Conservation (phyloP, 2,329 filamentous ascomycete species). For the Talaromyces sp. region DNA sequence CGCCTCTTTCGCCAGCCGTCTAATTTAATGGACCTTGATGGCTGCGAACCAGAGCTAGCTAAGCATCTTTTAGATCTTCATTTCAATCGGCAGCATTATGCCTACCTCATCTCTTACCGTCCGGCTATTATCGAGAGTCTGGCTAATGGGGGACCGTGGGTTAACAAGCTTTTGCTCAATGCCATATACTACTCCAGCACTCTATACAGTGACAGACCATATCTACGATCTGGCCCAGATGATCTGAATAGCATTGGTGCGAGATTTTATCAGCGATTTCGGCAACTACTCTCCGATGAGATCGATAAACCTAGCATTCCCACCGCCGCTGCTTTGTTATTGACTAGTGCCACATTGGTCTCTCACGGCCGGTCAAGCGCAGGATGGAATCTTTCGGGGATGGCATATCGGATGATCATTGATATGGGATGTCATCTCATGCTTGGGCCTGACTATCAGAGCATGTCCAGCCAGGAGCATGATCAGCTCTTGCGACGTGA, state of each 20-base stretch:
- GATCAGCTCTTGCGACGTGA: constrained; percentile 1
- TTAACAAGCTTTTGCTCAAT: constrained; percentile 35
- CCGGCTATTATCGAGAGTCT: constrained; percentile 37
- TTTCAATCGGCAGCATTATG: constrained; percentile 33
- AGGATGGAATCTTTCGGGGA: constrained; percentile 32
- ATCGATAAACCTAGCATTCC: constrained; percentile 32
- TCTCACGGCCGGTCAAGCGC: constrained; percentile 30
- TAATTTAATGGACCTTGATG: constrained; percentile 29
- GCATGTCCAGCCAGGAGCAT: constrained; percentile 1
- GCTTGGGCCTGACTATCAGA: background rate
- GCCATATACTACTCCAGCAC: constrained; percentile 34
- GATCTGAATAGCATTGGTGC: constrained; percentile 27
- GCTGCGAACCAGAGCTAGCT: constrained; percentile 26
- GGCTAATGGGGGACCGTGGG: constrained; percentile 27
- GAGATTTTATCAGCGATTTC: constrained; percentile 31
- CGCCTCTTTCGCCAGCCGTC: constrained; percentile 26
- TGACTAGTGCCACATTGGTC: constrained; percentile 27
- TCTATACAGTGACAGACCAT: constrained; percentile 30
- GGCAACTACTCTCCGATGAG: constrained; percentile 25
- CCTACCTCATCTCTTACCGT: constrained; percentile 35
- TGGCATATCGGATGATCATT: constrained; percentile 35
- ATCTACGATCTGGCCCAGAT: constrained; percentile 22
- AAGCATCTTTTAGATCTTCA: constrained; percentile 34
- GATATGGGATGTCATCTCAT: constrained; percentile 32
- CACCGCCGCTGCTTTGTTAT: constrained; percentile 26